Percentiles rank a stretch among this genome's conserved stretches.
These are phyloP conservation scores for Solanum clarkiae DNA, from an alignment of 257 asterid genomes.

Conservation along the genomic window DNA sequence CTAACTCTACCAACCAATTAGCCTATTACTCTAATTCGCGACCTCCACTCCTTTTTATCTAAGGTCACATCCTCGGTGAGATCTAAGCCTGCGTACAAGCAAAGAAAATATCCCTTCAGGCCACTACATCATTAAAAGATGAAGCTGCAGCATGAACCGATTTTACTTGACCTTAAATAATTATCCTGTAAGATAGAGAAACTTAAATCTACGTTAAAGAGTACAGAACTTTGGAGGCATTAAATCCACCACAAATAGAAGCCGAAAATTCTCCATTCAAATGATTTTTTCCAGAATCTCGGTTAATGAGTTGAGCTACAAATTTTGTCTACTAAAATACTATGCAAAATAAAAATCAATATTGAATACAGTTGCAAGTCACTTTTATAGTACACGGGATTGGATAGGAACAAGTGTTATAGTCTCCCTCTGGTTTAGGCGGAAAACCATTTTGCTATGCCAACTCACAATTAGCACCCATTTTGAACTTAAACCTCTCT, in stretches of 20 bases:
- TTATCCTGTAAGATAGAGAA: not conserved
- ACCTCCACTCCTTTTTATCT: no score
- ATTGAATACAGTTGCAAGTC: not conserved
- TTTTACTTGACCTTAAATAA: not conserved
- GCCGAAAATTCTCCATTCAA: not conserved
- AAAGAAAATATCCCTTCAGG: not conserved
- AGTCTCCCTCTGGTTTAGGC: not conserved
- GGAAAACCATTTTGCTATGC: not conserved
- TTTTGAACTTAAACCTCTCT: not conserved
- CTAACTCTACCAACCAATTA: no score
- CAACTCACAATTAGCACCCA: not conserved
- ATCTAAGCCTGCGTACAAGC: not conserved
- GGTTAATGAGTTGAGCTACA: not conserved
- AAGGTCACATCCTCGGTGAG: no score
- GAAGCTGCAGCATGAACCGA: not conserved
- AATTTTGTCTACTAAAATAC: not conserved
- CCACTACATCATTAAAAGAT: not conserved
- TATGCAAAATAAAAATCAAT: not conserved
- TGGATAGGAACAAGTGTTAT: not conserved
- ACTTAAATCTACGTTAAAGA: not conserved
- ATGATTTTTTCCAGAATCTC: not conserved
- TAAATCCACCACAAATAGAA: not conserved
- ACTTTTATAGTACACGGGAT: not conserved
- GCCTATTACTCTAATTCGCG: no score
- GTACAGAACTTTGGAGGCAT: not conserved